phyloP scores from a whole-genome alignment of 2,329 filamentous ascomycete species.

The Daldinia eschscholtzii region DNA sequence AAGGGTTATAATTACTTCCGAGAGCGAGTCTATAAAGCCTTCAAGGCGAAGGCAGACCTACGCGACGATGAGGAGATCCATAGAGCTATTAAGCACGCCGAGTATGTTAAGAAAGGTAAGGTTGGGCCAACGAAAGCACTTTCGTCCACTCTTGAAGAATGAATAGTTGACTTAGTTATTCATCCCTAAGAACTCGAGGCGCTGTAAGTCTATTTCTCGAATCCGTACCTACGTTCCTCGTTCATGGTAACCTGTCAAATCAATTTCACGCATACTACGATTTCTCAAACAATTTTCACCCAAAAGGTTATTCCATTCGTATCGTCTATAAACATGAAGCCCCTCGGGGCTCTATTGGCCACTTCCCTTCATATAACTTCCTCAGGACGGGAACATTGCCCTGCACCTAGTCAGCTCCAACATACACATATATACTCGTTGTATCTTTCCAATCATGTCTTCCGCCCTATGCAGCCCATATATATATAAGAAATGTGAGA shows the following conservation, averaged over 20 bases:
- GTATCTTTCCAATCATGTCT: constrained; percentile 25
- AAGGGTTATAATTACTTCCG: constrained; percentile 85
- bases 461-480: constrained; percentile 22
- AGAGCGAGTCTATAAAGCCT: constrained; percentile 84
- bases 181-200: constrained; percentile 82
- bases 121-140: neutral
- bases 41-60: constrained; percentile 78
- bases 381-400: constrained; percentile 13
- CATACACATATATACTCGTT: constrained; percentile 23
- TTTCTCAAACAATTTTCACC: constrained; percentile 9
- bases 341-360: constrained; percentile 19
- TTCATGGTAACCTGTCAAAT: neutral
- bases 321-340: constrained; percentile 39
- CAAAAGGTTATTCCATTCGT: constrained; percentile 30
- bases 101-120: constrained; percentile 91
- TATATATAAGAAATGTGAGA: constrained; percentile 7
- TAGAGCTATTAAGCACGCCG: constrained; percentile 79
- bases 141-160: neutral
- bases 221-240: neutral
- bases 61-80: constrained; percentile 80
- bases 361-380: constrained; percentile 34
- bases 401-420: constrained; percentile 16
- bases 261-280: constrained; percentile 4
- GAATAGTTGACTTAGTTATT: constrained; percentile 10
- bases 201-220: constrained; percentile 71